These are phyloP conservation scores for Geotrichum cucujoidarum DNA, from an alignment of 1,139 yeast species.

Conservation along the genomic window DNA sequence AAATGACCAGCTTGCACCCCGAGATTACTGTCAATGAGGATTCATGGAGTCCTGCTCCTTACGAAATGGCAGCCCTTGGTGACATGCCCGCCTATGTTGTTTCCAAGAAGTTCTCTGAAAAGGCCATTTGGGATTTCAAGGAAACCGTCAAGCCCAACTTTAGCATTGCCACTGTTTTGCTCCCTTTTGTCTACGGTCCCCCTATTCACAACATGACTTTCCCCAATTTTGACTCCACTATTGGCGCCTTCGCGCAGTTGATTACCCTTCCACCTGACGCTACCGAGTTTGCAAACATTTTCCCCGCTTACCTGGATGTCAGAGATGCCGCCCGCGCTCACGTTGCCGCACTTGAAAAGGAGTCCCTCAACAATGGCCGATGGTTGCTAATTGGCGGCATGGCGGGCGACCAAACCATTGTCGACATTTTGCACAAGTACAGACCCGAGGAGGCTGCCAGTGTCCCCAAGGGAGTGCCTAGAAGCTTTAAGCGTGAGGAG, in stretches of 20 bases:
- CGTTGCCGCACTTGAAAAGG: constrained; percentile 20
- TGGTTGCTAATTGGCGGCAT: constrained; percentile 37
- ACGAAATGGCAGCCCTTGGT: constrained; percentile 32
- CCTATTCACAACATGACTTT: constrained; percentile 28
- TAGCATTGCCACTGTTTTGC: constrained; percentile 41
- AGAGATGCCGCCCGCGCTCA: constrained; percentile 10
- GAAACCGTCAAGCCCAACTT: constrained; percentile 37
- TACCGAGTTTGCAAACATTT: not conserved
- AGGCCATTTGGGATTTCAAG: constrained; percentile 44
- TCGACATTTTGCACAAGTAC: constrained; percentile 24
- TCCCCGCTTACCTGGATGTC: constrained; percentile 1
- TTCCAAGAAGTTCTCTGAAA: constrained; percentile 40
- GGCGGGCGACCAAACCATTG: constrained; percentile 32
- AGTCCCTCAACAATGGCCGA: constrained; percentile 36
- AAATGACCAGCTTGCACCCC: constrained; percentile 22
- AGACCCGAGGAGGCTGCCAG: constrained; percentile 1
- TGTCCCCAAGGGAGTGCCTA: not conserved
- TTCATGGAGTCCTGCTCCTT: constrained; percentile 41
- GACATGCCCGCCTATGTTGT: constrained; percentile 33
- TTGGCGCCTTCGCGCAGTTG: not conserved
- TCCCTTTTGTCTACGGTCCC: constrained; percentile 48
- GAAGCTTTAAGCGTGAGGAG: not conserved
- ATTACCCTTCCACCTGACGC: not conserved
- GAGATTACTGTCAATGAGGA: constrained; percentile 32
- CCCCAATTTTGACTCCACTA: constrained; percentile 33